Base-by-base conservation (phyloP, 345 rosid species). In the Turnera subulata region DNA sequence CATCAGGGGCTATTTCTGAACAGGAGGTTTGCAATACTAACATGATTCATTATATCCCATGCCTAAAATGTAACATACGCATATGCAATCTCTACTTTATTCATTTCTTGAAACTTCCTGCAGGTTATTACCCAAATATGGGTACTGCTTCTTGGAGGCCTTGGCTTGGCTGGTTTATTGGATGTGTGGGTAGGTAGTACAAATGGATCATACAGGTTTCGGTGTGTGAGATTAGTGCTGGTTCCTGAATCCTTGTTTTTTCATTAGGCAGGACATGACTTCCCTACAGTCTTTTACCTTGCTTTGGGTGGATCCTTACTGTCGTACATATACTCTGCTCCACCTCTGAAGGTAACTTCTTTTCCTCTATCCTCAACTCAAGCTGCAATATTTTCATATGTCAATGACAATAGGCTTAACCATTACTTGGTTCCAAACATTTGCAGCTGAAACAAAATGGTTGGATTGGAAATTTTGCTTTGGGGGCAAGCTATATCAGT, bases 391-490 rank as follows among this genome's bases (percentile, higher is more conserved):
- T 8, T n/a, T 62, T 46, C 53, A 46, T 61, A 39, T 55, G n/a
- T 19, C 24, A 22, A 13, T 55, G 43, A 58, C 55, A 46, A 62
- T 24, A 39, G 53, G 59, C 49, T 56, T 50, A 57, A 56, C 44
- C n/a, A 67, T 70, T 46, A 65, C 24, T 24, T 18, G 44, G 58
- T 53, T 62, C 32, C 37, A 39, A 66, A 56, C 58, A 24, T 62
- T 63, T 81, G 74, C 79, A 93, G 99, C 89, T 93, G 72, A 89
- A 89, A 73, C 99, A 89, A 82, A 93, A 89, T 72, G 99, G 99
- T 55, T 93, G 97, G 96, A 75, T 93, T 42, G 97, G 99, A 68
- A 93, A 93, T 71, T 87, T 85, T 55, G 97, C 99, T 29, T 69
- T 93, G 48, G 99, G 99, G 57, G 94, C 94, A 46, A 93, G 99